These are phyloP conservation scores for Mucor ambiguus DNA, from an alignment of 371 early-diverging fungal genomes.

Conservation along the genomic window DNA sequence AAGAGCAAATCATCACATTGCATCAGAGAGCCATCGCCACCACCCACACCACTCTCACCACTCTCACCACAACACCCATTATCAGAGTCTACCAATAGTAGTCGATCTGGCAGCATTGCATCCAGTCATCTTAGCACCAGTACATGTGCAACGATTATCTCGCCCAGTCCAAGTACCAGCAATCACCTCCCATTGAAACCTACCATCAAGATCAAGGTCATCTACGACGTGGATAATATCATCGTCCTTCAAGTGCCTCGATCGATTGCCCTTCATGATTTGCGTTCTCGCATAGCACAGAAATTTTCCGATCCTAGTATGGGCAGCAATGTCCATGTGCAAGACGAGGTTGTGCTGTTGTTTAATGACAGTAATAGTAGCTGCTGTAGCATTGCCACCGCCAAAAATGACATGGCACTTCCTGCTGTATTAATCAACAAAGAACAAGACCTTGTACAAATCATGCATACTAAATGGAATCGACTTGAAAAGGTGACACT, in stretches of 20 bases:
- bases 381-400: conserved; percentile 23
- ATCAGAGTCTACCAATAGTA: background rate
- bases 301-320: conserved; percentile 39
- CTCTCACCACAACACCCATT: background rate
- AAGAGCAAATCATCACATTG: conserved; percentile 25
- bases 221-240: conserved; percentile 41
- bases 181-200: background rate
- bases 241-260: conserved; percentile 41
- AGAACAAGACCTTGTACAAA: conserved; percentile 26
- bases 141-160: background rate
- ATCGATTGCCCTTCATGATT: conserved; percentile 24
- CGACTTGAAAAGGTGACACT: conserved; percentile 35
- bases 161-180: background rate
- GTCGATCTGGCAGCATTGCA: conserved; percentile 1
- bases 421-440: conserved; percentile 27
- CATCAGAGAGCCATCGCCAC: background rate
- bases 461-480: conserved; percentile 37
- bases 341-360: conserved; percentile 20
- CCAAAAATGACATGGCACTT: background rate
- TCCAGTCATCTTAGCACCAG: conserved; percentile 4
- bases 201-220: conserved; percentile 40
- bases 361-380: conserved; percentile 25
- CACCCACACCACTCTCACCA: too few relatives aligned
- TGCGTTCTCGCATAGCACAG: conserved; percentile 33
- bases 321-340: conserved; percentile 8